Evolutionary conservation across 352 stramenopile species (phyloP), one percentile per base, ranked within the genome.

Genomic region (Phytophthora boehmeriae): DNA sequence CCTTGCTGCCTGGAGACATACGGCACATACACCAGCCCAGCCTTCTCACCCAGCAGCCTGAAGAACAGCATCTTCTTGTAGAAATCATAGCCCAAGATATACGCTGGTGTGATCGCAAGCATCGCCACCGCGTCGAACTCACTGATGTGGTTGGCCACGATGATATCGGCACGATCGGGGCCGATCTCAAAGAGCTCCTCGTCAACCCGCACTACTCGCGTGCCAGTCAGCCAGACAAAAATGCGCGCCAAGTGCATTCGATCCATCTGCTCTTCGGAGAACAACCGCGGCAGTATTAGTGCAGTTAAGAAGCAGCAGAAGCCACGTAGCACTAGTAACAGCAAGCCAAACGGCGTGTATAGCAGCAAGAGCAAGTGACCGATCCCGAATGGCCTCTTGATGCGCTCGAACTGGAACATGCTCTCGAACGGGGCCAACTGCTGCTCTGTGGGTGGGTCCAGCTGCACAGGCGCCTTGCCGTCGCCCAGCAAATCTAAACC

Each of bases 31-130:
- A 92, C 71, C 22, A 89, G 57, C 11, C 82, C 82, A 44, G 77
- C 76, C 32, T 82, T 86, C 54, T 89, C 78, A 8, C 78, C 71
- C 11, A 90, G 57, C 34, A 90, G 58, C 30, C 72, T 71, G 65
- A 89, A 89, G 34, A 90, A 83, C 16, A 92, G 59, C 78, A 89
- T 86, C 30, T 83, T 83, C 63, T 92, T 86, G 76, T 90, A 92
- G n/a, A 92, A 89, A n/a, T 89, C 82, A 72, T 92, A 92, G 41
- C 82, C 82, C 42, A 92, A 68, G 19, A 89, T 66, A 48, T 89
- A 81, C 10, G 72, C 71, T 5, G 82, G 69, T 11, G 70, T 70
- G 53, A 90, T 54, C 17, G 46, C 54, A 8, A 92, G 50, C 54
- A 92, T 63, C 2, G 80, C 80, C 22, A 91, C 59, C 0, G 80